These are phyloP conservation scores for Pseudogymnoascus sp. DNA, from an alignment of 2,329 filamentous ascomycete species.

Conservation along the genomic window DNA sequence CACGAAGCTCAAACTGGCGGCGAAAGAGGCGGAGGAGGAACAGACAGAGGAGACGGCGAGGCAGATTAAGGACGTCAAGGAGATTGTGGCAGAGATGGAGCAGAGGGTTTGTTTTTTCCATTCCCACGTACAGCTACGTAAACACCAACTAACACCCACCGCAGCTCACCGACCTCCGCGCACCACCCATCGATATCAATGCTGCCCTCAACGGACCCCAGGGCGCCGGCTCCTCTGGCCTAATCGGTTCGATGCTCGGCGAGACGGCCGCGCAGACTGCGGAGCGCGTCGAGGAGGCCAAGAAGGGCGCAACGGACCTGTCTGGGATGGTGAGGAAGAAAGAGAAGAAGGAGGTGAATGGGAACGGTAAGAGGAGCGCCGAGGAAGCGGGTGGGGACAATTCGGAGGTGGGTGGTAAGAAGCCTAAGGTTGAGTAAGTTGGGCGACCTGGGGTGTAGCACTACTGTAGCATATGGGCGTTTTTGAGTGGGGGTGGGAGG, in stretches of 20 bases:
- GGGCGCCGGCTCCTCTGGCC: conserved; percentile 43
- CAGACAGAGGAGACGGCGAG: conserved; percentile 51
- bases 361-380: conserved; percentile 48
- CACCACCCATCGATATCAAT: conserved; percentile 51
- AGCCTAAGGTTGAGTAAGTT: conserved; percentile 23
- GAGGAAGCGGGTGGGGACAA: conserved; percentile 32
- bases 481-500: neutral
- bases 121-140: neutral
- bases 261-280: conserved; percentile 53
- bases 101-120: conserved; percentile 47
- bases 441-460: neutral
- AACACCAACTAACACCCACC: conserved; percentile 14
- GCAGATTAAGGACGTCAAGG: conserved; percentile 64
- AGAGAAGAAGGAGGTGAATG: conserved; percentile 31
- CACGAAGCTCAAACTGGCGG: conserved; percentile 61
- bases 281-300: conserved; percentile 62
- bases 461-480: neutral
- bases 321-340: conserved; percentile 64
- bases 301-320: conserved; percentile 65
- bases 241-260: conserved; percentile 56
- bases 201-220: conserved; percentile 45
- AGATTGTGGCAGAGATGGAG: conserved; percentile 72
- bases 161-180: conserved; percentile 60
- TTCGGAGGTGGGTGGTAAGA: conserved; percentile 25
- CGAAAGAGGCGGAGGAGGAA: conserved; percentile 59